These are phyloP conservation scores for Rhodotorula taiwanensis DNA, from an alignment of 768 basidiomycete species.

Conservation along the genomic window DNA sequence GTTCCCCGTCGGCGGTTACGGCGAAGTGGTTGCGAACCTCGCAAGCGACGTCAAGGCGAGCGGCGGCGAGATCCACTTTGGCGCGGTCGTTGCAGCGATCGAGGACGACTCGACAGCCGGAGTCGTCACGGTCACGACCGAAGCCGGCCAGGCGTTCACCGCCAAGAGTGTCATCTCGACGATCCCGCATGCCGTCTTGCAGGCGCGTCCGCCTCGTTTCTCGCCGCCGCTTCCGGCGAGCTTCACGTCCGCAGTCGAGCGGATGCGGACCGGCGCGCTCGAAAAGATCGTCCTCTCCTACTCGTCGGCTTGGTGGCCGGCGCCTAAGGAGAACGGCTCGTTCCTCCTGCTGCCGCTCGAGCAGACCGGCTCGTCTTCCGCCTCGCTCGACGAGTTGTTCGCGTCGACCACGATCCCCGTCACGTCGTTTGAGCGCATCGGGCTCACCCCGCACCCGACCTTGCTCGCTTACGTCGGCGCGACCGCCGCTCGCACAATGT, in stretches of 20 bases:
- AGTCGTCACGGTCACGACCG: constrained; percentile 12
- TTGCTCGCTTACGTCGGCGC: constrained; percentile 40
- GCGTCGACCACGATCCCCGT: constrained; percentile 21
- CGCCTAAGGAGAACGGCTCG: constrained; percentile 8
- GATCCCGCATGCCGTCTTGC: constrained; percentile 41
- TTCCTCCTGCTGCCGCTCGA: constrained; percentile 36
- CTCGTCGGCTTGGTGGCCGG: constrained; percentile 41
- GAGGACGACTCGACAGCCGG: constrained; percentile 5
- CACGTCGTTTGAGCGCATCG: constrained; percentile 25
- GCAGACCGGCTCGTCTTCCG: not conserved
- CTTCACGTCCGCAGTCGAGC: constrained; percentile 22
- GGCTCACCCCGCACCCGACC: constrained; percentile 25
- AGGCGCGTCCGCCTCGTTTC: constrained; percentile 31
- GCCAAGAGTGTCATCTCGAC: constrained; percentile 28
- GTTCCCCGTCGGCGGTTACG: constrained; percentile 29
- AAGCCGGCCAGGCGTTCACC: not conserved
- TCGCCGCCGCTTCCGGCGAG: constrained; percentile 31
- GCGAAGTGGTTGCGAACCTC: constrained; percentile 10
- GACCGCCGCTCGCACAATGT: constrained; percentile 15
- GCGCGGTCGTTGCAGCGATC: constrained; percentile 8
- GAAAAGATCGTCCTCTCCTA: constrained; percentile 42
- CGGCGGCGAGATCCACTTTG: constrained; percentile 16
- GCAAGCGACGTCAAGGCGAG: constrained; percentile 7
- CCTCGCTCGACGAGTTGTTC: constrained; percentile 21
- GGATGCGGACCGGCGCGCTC: constrained; percentile 39